phyloP scores from a whole-genome alignment of 2,329 filamentous ascomycete genomes.

The Calonectria fujianensis region DNA sequence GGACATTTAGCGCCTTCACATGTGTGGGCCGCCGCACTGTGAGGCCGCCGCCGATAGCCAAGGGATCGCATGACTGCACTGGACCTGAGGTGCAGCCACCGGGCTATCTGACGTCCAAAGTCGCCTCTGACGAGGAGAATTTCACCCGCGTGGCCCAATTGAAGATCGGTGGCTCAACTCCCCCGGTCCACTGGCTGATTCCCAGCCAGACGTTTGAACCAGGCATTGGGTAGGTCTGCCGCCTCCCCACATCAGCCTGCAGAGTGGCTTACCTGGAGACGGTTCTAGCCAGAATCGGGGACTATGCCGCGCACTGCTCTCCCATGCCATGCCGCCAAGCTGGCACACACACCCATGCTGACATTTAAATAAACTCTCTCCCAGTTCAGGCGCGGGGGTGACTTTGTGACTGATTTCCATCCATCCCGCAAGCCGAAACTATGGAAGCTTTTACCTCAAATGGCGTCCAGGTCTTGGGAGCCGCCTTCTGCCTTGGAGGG shows the following conservation, averaged over 20 bases:
- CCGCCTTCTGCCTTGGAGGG: background rate
- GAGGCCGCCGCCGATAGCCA: background rate
- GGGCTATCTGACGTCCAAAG: background rate
- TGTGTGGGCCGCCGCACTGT: too few species aligned
- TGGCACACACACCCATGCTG: background rate
- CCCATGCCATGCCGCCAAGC: too few species aligned
- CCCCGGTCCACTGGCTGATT: background rate
- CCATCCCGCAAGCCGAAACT: background rate
- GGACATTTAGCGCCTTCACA: too few species aligned
- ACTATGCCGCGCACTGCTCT: background rate
- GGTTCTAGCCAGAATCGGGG: background rate
- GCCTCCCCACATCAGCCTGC: background rate
- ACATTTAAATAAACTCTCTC: background rate
- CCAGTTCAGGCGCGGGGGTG: background rate
- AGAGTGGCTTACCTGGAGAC: background rate
- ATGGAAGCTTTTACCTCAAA: background rate
- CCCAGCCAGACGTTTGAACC: background rate
- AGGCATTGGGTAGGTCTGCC: conserved; percentile 6
- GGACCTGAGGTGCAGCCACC: background rate
- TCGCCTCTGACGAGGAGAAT: background rate
- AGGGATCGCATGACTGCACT: background rate
- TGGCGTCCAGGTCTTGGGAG: background rate
- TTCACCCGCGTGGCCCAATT: background rate
- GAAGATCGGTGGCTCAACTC: background rate
- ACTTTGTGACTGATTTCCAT: background rate